Conservation (phyloP, 2,329 filamentous ascomycete species). For the Fusarium chuoi region DNA sequence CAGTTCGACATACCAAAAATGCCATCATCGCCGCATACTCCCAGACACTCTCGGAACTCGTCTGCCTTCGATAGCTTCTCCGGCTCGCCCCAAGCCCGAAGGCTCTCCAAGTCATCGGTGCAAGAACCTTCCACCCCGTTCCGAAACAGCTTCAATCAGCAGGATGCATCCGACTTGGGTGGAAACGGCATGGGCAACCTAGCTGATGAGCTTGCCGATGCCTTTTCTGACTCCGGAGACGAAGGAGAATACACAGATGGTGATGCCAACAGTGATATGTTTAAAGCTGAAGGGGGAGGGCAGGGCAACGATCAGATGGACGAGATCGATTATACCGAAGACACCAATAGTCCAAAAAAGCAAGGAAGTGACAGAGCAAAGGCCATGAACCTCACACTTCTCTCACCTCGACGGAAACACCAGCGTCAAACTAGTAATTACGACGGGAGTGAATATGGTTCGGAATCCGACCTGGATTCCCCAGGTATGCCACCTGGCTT, state of each 20-base stretch:
- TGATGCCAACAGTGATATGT: slow-evolving; percentile 46
- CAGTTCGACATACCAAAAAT: slow-evolving; percentile 39
- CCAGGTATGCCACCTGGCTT: slow-evolving; percentile 74
- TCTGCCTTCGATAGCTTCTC: slow-evolving; percentile 63
- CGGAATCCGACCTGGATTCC: slow-evolving; percentile 75
- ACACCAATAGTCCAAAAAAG: slow-evolving; percentile 21
- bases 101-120: slow-evolving; percentile 62
- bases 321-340: slow-evolving; percentile 18
- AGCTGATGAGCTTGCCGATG: slow-evolving; percentile 82
- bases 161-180: slow-evolving; percentile 59
- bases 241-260: slow-evolving; percentile 63
- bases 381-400: slow-evolving; percentile 57
- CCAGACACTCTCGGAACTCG: slow-evolving; percentile 68
- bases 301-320: slow-evolving; percentile 15
- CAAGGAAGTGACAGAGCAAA: slow-evolving; percentile 43
- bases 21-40: slow-evolving; percentile 62
- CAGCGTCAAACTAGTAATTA: slow-evolving; percentile 68
- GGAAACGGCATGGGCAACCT: slow-evolving; percentile 77
- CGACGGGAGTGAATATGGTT: slow-evolving; percentile 79
- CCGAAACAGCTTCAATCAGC: slow-evolving; percentile 60
- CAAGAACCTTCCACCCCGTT: slow-evolving; percentile 62
- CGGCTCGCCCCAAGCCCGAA: slow-evolving; percentile 58
- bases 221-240: slow-evolving; percentile 73
- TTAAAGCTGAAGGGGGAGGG: slow-evolving; percentile 10
- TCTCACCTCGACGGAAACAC: slow-evolving; percentile 58